phyloP scores from a whole-genome alignment of 148 eudicot species.

The Spergularia marina region DNA sequence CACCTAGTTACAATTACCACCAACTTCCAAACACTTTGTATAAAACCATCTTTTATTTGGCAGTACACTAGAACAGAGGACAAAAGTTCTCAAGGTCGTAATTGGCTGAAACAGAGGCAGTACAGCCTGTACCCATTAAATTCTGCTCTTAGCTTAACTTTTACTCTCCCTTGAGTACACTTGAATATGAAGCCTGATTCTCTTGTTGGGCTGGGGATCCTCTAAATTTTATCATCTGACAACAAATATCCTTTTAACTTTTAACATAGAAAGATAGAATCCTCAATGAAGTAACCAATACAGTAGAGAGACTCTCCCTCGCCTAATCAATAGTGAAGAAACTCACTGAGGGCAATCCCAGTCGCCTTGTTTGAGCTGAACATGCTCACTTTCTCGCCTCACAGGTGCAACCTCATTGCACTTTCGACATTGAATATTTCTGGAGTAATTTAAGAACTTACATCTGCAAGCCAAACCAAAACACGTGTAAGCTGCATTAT shows the following conservation, averaged over 20 bases:
- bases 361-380: conserved; percentile 39
- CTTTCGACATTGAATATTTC: conserved; percentile 56
- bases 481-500: neutral
- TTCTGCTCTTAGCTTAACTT: neutral
- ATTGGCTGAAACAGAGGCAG: neutral
- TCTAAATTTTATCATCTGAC: no score
- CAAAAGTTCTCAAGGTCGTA: neutral
- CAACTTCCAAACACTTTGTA: neutral
- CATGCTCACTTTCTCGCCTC: conserved; percentile 23
- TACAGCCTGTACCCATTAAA: neutral
- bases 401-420: conserved; percentile 59
- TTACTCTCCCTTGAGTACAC: neutral
- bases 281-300: neutral
- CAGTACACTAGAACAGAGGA: neutral
- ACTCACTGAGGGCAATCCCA: conserved; percentile 91
- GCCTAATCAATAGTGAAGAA: neutral
- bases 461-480: conserved; percentile 59
- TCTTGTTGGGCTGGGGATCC: neutral
- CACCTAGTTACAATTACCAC: neutral
- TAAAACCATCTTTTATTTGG: no score
- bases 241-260: no score
- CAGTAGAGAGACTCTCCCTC: neutral
- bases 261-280: neutral
- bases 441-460: conserved; percentile 61
- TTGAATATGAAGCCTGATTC: neutral